A percentile compares a stretch with the other conserved stretches of the same genome.
Evolutionary conservation across 1,284 basidiomycete species (phyloP).

Genomic region (Thelephora terrestris): DNA sequence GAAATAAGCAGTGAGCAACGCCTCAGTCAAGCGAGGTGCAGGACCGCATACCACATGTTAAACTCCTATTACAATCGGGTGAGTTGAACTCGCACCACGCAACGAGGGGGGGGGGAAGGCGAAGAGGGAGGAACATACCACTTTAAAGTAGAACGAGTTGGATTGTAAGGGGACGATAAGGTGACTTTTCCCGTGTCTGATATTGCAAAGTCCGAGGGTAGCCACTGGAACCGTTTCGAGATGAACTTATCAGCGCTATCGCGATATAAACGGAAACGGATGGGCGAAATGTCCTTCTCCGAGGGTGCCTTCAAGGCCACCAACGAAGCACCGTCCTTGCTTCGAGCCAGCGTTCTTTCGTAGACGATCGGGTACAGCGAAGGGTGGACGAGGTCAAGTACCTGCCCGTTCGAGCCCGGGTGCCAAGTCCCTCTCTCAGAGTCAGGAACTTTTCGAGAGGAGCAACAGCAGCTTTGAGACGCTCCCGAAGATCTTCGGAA

Average conservation of each 20-base stretch:
- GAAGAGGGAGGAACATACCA: too few species aligned
- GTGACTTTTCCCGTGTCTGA: slow-evolving; percentile 1
- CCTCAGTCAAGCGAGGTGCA: too few species aligned
- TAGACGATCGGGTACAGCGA: slow-evolving; percentile 7
- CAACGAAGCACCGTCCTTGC: neutral
- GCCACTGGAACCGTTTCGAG: slow-evolving; percentile 9
- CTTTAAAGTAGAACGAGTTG: too few species aligned
- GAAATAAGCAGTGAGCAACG: too few species aligned
- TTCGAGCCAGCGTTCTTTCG: slow-evolving; percentile 1
- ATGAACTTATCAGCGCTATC: neutral
- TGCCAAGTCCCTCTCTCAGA: slow-evolving; percentile 15
- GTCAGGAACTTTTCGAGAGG: slow-evolving; percentile 8
- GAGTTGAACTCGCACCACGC: too few species aligned
- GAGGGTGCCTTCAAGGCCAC: neutral
- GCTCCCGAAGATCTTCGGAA: neutral
- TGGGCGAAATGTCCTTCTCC: neutral
- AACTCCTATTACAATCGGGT: too few species aligned
- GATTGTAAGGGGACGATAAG: neutral
- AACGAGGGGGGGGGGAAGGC: too few species aligned
- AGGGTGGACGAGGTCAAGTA: slow-evolving; percentile 12
- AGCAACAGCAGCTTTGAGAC: neutral
- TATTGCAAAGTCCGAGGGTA: slow-evolving; percentile 11
- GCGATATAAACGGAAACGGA: neutral
- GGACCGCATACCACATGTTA: too few species aligned
- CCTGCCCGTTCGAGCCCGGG: slow-evolving; percentile 13